Evolutionary conservation across 805 yeast species (phyloP).

Genomic region (Hermanozyma aechmeae): DNA sequence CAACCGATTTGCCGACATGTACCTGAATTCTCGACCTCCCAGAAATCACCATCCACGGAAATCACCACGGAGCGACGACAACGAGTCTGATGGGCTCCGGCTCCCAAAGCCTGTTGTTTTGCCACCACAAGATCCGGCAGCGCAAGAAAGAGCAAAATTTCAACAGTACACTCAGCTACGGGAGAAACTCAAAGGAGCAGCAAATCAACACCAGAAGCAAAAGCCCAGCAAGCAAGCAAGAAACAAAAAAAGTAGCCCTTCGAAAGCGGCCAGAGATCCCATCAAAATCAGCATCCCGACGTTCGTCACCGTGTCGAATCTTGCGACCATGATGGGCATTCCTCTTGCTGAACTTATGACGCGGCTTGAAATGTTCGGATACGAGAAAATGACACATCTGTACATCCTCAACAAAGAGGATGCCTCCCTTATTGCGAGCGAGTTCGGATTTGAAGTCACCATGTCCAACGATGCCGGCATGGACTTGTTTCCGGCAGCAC

Average conservation of each 20-base stretch:
- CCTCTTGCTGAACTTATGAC: conserved; percentile 51
- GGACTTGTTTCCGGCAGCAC: conserved; percentile 48
- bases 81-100: no score
- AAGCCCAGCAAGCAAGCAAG: background rate
- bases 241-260: conserved; percentile 7
- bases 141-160: conserved; percentile 1
- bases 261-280: conserved; percentile 10
- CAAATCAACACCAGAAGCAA: conserved; percentile 1
- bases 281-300: conserved; percentile 51
- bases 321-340: conserved; percentile 63
- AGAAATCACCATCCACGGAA: background rate
- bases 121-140: conserved; percentile 1
- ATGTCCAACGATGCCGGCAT: conserved; percentile 50
- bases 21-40: conserved; percentile 3
- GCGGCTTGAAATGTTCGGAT: conserved; percentile 62
- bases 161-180: conserved; percentile 1
- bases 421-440: conserved; percentile 81
- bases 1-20: conserved; percentile 26
- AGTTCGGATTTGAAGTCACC: conserved; percentile 63
- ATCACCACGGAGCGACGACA: no score
- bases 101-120: background rate
- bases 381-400: conserved; percentile 59
- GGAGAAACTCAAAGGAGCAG: background rate
- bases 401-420: conserved; percentile 81
- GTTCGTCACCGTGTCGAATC: conserved; percentile 68